Evolutionary conservation across 352 stramenopile genomes (phyloP), one percentile per base, ranked within the genome.

Genomic region (Phytopythium oedochilum): DNA sequence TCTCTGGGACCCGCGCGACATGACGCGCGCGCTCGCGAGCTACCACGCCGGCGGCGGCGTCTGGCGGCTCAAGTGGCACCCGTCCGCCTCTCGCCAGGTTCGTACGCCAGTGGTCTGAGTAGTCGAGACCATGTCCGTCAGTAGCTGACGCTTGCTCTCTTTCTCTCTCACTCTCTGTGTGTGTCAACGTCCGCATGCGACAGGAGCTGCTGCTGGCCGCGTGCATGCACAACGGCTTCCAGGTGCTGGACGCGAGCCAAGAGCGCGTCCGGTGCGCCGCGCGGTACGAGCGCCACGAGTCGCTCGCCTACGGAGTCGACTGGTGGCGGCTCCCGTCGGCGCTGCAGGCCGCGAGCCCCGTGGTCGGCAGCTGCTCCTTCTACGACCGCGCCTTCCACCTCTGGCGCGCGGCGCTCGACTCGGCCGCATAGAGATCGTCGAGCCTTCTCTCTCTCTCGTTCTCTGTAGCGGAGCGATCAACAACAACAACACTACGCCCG

Each of bases 181-280:
- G 32, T 39, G 43, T 65, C 10, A 36, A 18, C n/a, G 10, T n/a
- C n/a, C n/a, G n/a, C n/a, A n/a, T n/a, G 23, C 26, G n/a, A 9
- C 50, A 94, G 81, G 70, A 89, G 25, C 63, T 84, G 25, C 60
- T 94, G 34, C 62, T 94, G 35, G 78, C 84, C 3, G 84, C 84
- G 2, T 94, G 84, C 55, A 94, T 94, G 84, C 82, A 94, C 63
- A 88, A 91, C 51, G 80, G 83, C n/a, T 94, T 94, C 46, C 84
- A 92, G 31, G 68, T 94, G 31, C 66, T 92, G 53, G 56, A 53
- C 29, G 34, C 23, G 66, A 39, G 53, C 70, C 15, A 31, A 25
- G 2, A 26, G 29, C 5, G 38, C 49, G 29, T 59, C 52, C 18
- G 50, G 50, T 36, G 61, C 22, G 55, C 55, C 11, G 55, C 57